Evolutionary conservation across 2,329 filamentous ascomycete species (phyloP), one percentile per base, ranked within the genome.

Genomic region (Fusarium anguioides): DNA sequence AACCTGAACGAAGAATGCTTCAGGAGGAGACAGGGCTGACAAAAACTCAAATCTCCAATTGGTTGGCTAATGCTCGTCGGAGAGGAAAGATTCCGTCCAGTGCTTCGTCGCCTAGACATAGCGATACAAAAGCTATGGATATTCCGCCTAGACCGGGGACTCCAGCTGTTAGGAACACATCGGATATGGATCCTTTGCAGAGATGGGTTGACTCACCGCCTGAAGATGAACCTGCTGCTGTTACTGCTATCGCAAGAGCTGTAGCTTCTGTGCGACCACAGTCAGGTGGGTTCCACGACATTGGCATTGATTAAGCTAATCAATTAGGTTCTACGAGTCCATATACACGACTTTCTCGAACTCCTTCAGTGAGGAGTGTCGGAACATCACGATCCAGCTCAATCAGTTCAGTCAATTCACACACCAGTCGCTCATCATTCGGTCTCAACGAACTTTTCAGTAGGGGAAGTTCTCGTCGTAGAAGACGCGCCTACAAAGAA

Each of bases 1-100:
- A 96, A 36, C 87, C 92, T 44, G 91, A 96, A 74, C 94, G 94
- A 72, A 89, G 92, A 53, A 84, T 86, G 59, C 82, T 97, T 18
- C 89, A 92, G 75, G 83, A 85, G 48, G 85, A 89, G 68, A 96
- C 93, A 1, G 91, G 92, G 6, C 83, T 97, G 33, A 92, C 87
- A 73, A 87, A 91, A 69, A 90, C 85, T 10, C 93, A 97, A 74
- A 94, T 96, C 61, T 89, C 89, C 18, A 96, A 96, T 76, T 96
- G 93, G 93, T 85, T 96, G 45, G 93, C 93, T 51, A 97, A 96
- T 77, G 92, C 92, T 51, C 87, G 93, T 29, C 87, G 93, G 48
- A 84, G 93, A 66, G 89, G 91, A 66, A 96, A 96, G 80, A 87
- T 90, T 15, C 51, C 61, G 0, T 71, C 65, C 4, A 66, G 65